phyloP scores from a whole-genome alignment of 176 grass and related monocot species.

The Alopecurus myosuroides region DNA sequence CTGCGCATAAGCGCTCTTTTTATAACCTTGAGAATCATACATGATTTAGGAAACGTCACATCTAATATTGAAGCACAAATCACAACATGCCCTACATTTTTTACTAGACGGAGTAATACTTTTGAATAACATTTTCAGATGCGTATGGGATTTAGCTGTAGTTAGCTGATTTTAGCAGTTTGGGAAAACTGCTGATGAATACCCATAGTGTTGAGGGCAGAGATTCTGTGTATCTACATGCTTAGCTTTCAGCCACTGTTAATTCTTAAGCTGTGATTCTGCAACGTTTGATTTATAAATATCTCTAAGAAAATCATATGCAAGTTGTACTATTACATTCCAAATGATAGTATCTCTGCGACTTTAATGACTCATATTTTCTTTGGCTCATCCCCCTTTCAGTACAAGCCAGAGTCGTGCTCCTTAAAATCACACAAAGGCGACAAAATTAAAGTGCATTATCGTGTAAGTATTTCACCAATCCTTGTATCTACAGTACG shows the following conservation, averaged over 20 bases:
- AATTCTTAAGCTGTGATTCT: not conserved
- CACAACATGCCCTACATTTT: not conserved
- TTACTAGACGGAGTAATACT: not conserved
- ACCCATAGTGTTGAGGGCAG: not conserved
- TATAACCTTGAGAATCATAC: too few species aligned
- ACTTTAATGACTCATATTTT: slow-evolving; percentile 6
- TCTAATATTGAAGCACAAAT: not conserved
- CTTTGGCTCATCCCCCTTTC: slow-evolving; percentile 28
- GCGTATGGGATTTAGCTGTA: not conserved
- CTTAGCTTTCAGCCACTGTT: slow-evolving; percentile 3
- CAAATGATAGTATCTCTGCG: not conserved
- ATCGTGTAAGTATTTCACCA: slow-evolving; percentile 51
- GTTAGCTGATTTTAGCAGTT: not conserved
- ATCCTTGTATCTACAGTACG: slow-evolving; percentile 1
- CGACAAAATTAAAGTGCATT: slow-evolving; percentile 86
- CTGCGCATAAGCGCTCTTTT: too few species aligned
- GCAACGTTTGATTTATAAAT: not conserved
- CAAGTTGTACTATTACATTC: not conserved
- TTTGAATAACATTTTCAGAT: not conserved
- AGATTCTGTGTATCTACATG: not conserved
- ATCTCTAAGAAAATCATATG: not conserved
- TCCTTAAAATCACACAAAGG: slow-evolving; percentile 81
- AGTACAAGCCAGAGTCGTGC: slow-evolving; percentile 79
- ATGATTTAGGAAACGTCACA: not conserved
- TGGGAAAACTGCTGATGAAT: not conserved